Percentiles rank a stretch among this genome's conserved stretches.
Evolutionary conservation across 2,329 filamentous ascomycete genomes (phyloP).

Genomic region (Cadophora sp.): DNA sequence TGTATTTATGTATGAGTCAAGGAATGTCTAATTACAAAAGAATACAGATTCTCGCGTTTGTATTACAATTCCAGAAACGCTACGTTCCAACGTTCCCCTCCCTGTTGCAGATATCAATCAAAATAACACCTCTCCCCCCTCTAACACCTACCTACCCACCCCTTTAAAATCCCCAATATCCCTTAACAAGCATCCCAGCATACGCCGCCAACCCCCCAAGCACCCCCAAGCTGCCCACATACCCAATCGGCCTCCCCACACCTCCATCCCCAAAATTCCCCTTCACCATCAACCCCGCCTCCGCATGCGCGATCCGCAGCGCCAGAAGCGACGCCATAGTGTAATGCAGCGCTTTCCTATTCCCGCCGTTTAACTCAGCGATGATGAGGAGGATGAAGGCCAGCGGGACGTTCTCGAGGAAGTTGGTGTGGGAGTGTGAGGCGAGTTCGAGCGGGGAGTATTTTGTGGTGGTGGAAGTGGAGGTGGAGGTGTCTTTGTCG

Average conservation of each 20-base stretch:
- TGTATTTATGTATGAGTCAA: neutral
- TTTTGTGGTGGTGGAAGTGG: constrained; percentile 1
- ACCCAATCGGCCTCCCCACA: constrained; percentile 31
- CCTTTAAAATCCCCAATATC: constrained; percentile 32
- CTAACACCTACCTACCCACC: too few relatives aligned
- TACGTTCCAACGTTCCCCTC: too few relatives aligned
- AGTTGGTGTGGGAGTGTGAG: constrained; percentile 30
- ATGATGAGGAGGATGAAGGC: constrained; percentile 59
- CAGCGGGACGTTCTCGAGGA: constrained; percentile 50
- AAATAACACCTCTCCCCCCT: neutral
- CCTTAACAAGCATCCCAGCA: constrained; percentile 27
- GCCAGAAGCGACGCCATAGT: constrained; percentile 28
- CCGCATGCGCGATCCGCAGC: constrained; percentile 27
- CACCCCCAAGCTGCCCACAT: constrained; percentile 28
- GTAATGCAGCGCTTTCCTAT: constrained; percentile 26
- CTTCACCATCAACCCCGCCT: constrained; percentile 24
- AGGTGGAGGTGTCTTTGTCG: constrained; percentile 19
- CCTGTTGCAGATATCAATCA: neutral
- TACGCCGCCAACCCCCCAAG: constrained; percentile 28
- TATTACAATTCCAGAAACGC: too few relatives aligned
- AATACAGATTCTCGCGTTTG: too few relatives aligned
- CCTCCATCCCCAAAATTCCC: constrained; percentile 30
- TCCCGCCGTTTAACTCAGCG: constrained; percentile 47
- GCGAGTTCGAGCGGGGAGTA: constrained; percentile 14
- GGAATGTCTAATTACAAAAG: neutral